A percentile compares a stretch with the other conserved stretches of the same genome.
Evolutionary conservation across 1,284 basidiomycete genomes (phyloP).

Genomic region (Ceratobasidium sp.): DNA sequence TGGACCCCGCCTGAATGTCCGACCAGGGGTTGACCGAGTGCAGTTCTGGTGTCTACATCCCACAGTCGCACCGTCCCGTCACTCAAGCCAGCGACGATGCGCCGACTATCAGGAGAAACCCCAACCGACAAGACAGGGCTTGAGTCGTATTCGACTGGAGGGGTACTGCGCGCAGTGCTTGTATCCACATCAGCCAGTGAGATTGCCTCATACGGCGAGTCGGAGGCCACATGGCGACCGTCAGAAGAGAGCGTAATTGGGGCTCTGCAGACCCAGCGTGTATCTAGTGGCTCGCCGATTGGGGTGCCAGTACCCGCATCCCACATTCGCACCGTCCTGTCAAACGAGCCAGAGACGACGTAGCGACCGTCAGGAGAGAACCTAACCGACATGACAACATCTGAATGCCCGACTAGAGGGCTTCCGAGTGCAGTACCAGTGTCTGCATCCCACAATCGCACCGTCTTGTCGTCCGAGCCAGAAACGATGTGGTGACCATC

Average conservation of each 20-base stretch:
- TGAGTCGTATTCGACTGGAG: background rate
- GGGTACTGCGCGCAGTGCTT: background rate
- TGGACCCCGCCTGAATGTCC: slow-evolving; percentile 7
- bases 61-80: slow-evolving; percentile 35
- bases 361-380: slow-evolving; percentile 33
- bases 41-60: slow-evolving; percentile 28
- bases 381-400: slow-evolving; percentile 2
- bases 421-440: background rate
- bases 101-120: slow-evolving; percentile 43
- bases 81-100: slow-evolving; percentile 31
- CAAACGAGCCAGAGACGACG: slow-evolving; percentile 20
- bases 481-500: slow-evolving; percentile 26
- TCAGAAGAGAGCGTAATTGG: slow-evolving; percentile 36
- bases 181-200: slow-evolving; percentile 30
- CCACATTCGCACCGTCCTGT: slow-evolving; percentile 43
- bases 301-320: slow-evolving; percentile 10
- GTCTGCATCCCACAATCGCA: background rate
- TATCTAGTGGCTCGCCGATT: background rate
- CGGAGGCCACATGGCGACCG: slow-evolving; percentile 7
- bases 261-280: slow-evolving; percentile 16
- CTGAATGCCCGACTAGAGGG: slow-evolving; percentile 3
- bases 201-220: slow-evolving; percentile 32
- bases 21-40: slow-evolving; percentile 3
- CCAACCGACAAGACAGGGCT: slow-evolving; percentile 36
- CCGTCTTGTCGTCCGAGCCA: background rate